Base-by-base conservation (phyloP, 2,329 filamentous ascomycete genomes). In the Fusarium continuum region DNA sequence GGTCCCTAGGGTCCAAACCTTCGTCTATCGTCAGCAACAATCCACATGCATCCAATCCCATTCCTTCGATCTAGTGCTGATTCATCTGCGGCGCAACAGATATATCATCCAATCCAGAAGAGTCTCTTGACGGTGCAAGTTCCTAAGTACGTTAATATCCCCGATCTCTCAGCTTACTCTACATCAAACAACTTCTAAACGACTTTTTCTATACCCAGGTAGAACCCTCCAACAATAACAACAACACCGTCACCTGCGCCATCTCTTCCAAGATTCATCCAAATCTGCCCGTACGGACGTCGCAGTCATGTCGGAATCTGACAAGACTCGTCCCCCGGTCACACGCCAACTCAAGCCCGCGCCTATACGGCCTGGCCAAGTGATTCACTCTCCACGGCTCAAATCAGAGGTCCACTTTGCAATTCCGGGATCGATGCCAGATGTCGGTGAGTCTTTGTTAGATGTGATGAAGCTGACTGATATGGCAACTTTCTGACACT, bases 351-450 rank as follows among this genome's bases (percentile, higher is more conserved):
- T 76, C 35, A 72, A 71, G 53, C 69, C 73, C 16, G 64, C 70
- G 19, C 68, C 66, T 34, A 31, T 48, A 36, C 59, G 61, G 19
- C 50, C 58, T 22, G 60, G 51, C 9, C 64, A 73, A 43, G 36
- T 32, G 26, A 44, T 70, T 34, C 72, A 74, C 31, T 60, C 61
- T 39, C 66, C 74, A 20, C 61, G 51, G 13, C 38, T 47, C 17
- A 70, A 68, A 32, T 65, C 70, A 22, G 74, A 75, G 44, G 69
- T 75, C 40, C 69, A 64, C 29, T 73, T 74, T 55, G 47, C 65
- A 20, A 48, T 74, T 34, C 73, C 73, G 39, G 74, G 65, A 31
- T 56, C 70, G 11, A 56, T 66, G 11, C 64, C 72, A 25, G 64
- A 67, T 26, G 46, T 64, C 45, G 72, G 74, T 75, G 61, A 29